Evolutionary conservation across 2,329 filamentous ascomycete genomes (phyloP), one percentile per base, ranked within the genome.

Genomic region (Aspergillus neoniger): DNA sequence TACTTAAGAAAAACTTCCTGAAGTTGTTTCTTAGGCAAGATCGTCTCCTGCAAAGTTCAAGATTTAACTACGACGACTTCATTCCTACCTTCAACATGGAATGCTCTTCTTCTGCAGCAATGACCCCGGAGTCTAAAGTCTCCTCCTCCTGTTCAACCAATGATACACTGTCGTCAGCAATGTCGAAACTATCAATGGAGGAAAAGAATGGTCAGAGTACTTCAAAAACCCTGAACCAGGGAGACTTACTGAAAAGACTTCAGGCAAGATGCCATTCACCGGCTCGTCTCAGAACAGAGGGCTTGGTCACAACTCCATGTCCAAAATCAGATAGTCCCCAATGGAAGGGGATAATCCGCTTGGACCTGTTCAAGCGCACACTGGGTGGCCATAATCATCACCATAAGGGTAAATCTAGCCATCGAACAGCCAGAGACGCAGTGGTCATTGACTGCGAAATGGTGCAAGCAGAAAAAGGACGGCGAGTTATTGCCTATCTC

Each of bases 371-470:
- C 17, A n/a, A 21, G 6, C 25, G 17, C 15, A 30, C 41, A 3
- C n/a, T 41, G 1, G 17, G 23, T 4, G 25, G 6, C 4, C 12
- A 9, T 9, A 5, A 36, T 36, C 10, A 15, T 36, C 12, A 15
- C 12, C 10, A 36, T 0, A 1, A 14, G 0, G 36, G 9, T 2
- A 12, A 32, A 7, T 12, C 25, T 17, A 9, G 23, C 12, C 3
- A 10, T 10, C 38, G 17, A 10, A 43, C 41, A 52, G 14, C 38
- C 6, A 38, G 14, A 5, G 44, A 17, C 30, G 79, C 76, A 3
- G 73, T 83, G 2, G 76, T 73, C 0, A 65, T 83, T 7, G 81
- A 83, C 63, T 83, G 81, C 60, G 81, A 83, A 65, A 83, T 83
- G 80, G 80, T 80, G 5, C 70, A 67, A 14, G 67, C 80, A 1